Conservation (phyloP, 257 asterid genomes). For the Penstemon davidsonii region DNA sequence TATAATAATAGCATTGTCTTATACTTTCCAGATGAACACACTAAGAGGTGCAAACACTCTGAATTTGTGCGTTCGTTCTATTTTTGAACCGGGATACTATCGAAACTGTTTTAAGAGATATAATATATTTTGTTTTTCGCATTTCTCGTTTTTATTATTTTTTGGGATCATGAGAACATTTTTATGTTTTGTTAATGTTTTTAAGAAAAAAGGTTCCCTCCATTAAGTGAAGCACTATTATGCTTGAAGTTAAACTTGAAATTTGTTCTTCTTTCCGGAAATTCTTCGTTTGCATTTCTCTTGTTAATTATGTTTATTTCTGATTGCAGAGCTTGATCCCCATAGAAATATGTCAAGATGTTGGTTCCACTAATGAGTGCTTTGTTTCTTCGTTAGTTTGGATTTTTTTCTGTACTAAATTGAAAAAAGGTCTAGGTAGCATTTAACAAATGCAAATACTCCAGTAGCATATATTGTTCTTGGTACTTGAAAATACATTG, state of each 20-base stretch:
- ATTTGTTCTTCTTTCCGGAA: background rate
- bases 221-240: background rate
- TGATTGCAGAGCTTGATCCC: too few relatives aligned
- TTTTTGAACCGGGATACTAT: slow-evolving; percentile 32
- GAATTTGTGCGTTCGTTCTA: slow-evolving; percentile 15
- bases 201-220: background rate
- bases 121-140: background rate
- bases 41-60: slow-evolving; percentile 33
- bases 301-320: too few relatives aligned
- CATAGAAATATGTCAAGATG: background rate
- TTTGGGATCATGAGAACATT: slow-evolving; percentile 28
- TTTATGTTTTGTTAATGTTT: too few relatives aligned
- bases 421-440: too few relatives aligned
- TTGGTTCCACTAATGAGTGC: background rate
- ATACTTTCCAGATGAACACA: slow-evolving; percentile 28
- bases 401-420: too few relatives aligned
- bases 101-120: slow-evolving; percentile 30
- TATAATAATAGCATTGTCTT: slow-evolving; percentile 27
- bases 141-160: slow-evolving; percentile 28
- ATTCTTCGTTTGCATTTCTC: background rate
- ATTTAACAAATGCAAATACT: too few relatives aligned
- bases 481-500: too few relatives aligned
- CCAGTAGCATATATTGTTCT: too few relatives aligned
- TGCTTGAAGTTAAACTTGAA: background rate
- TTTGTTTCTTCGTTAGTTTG: background rate